phyloP scores from a whole-genome alignment of 768 basidiomycete species.

The Naematelia encephala region DNA sequence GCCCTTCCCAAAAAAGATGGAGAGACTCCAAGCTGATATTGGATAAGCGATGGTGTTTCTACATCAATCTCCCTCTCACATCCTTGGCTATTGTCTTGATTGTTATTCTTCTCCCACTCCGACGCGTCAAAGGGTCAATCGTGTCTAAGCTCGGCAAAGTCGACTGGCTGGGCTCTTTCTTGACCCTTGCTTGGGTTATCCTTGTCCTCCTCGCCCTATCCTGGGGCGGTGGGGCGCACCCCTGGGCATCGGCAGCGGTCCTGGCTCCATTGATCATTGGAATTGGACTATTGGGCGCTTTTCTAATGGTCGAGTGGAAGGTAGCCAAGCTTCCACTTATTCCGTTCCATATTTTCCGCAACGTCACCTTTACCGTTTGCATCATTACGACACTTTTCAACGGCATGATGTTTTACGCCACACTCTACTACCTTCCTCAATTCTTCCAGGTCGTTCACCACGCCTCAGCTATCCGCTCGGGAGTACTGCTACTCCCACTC shows the following conservation, averaged over 20 bases:
- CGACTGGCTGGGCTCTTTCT: constrained; percentile 62
- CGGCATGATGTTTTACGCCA: constrained; percentile 47
- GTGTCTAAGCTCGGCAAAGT: constrained; percentile 63
- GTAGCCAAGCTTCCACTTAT: constrained; percentile 68
- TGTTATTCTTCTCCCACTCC: constrained; percentile 65
- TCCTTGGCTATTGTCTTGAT: constrained; percentile 59
- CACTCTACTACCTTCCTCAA: constrained; percentile 69
- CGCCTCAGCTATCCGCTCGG: constrained; percentile 63
- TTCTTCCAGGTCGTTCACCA: constrained; percentile 72
- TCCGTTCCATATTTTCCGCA: constrained; percentile 69
- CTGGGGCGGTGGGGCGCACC: constrained; percentile 72
- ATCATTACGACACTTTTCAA: constrained; percentile 69
- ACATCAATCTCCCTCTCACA: constrained; percentile 66
- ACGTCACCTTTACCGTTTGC: constrained; percentile 64
- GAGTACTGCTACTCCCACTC: constrained; percentile 67
- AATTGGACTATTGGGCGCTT: constrained; percentile 57
- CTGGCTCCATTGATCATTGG: constrained; percentile 62
- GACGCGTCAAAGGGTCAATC: constrained; percentile 63
- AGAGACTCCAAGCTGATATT: background rate
- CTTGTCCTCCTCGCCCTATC: constrained; percentile 68
- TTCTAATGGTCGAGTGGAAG: constrained; percentile 72
- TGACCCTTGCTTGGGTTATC: constrained; percentile 63
- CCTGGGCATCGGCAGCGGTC: constrained; percentile 68
- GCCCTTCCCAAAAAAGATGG: background rate
- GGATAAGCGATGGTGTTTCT: constrained; percentile 42